Base-by-base conservation (phyloP, 169 alveolate species). In the Theileria orientalis region DNA sequence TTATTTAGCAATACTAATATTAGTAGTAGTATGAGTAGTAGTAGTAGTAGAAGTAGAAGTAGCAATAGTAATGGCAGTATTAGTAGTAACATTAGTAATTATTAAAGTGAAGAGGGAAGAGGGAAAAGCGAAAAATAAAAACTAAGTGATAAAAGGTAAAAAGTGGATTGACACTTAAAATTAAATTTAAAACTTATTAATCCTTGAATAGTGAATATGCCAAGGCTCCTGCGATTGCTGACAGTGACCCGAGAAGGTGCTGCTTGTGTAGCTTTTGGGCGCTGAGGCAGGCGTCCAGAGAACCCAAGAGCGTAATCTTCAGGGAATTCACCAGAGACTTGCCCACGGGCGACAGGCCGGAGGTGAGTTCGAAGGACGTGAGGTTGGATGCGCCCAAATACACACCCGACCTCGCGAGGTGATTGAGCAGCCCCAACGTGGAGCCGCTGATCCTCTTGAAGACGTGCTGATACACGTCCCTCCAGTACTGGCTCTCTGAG, bases 241-340 rank as follows among this genome's bases (percentile, higher is more conserved):
- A 72, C 11, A 94, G 74, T 47, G 94, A 87, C 9, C 94, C 94
- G 47, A 60, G 60, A 19, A 85, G 80, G 23, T 91, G 91, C 68
- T 74, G 68, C n/a, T 67, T 49, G 6, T 94, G 69, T 57, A 90
- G 62, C 47, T 88, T 78, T 27, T 85, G 70, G 54, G 83, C 86
- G 76, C 77, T 78, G 25, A 90, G 61, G 66, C 84, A 63, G 42
- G 84, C 78, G 60, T 89, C 73, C 1, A 88, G 63, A 41, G 83
- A 46, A 66, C 83, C 83, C 57, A 79, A 70, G 68, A 86, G 83
- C 16, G 87, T 74, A 64, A 90, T 84, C 74, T 87, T 87, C 68
- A 90, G 69, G 32, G 94, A 77, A 67, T 86, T 90, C 33, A 94
- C 94, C 35, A 90, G 94, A 30, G 94, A 93, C 61, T 87, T 91